Base-by-base conservation (phyloP, 2,329 filamentous ascomycete species). In the Fusarium sp. region DNA sequence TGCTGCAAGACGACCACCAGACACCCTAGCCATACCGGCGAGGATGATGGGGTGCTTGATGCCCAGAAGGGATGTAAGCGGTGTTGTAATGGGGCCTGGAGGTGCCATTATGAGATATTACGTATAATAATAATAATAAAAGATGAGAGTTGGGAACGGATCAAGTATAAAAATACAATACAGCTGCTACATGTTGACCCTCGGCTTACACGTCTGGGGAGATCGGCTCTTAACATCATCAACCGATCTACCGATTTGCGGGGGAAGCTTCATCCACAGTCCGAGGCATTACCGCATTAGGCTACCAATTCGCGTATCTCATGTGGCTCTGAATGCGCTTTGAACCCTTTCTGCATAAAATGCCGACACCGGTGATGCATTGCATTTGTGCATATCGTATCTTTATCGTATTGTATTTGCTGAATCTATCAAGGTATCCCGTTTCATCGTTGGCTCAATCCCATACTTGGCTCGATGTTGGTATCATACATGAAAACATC, bases 31-130 rank as follows among this genome's bases (percentile, higher is more conserved):
- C 95, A 98, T 98, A 78, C 95, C 95, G 38, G 95, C 95, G 26
- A 98, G 93, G 75, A 98, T 86, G 81, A 98, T 91, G 44, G 95
- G 95, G 84, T 98, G 95, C 75, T 91, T 86, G 83, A 98, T 97
- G 30, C 90, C 89, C 58, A 98, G 89, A 57, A 98, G 91, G 61
- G 86, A 86, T 72, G 92, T 95, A 41, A 97, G 88, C 5, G 94
- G 93, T 16, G 94, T 97, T 65, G 89, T 89, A 77, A 96, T 91
- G 67, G 90, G 86, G 51, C 85, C 85, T 51, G 80, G 64, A 26
- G 82, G 75, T 61, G 84, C 79, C 84, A 86, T 87, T 18, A 77
- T 51, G 44, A n/a, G 24, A 31, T 59, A 16, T 31, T 63, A 33
- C 58, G 63, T 61, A 50, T 50, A 51, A 31, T 6, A n/a, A 50